Evolutionary conservation across 2,329 filamentous ascomycete genomes (phyloP).

Genomic region (Fusarium protoensiforme): DNA sequence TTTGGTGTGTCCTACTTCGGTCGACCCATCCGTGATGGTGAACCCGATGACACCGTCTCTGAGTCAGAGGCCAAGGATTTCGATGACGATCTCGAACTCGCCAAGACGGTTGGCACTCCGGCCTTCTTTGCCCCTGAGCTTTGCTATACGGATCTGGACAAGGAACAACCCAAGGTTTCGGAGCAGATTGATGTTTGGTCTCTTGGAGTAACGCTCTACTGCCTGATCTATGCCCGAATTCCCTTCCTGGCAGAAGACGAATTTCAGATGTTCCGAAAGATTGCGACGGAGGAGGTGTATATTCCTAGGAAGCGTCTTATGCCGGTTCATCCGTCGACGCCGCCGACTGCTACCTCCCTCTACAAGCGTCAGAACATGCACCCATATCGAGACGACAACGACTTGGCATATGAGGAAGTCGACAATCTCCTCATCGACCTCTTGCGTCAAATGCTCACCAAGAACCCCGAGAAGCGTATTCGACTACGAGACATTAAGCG

Average conservation of each 20-base stretch:
- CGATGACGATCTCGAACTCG: constrained; percentile 94
- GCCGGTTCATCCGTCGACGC: constrained; percentile 73
- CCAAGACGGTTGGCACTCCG: constrained; percentile 96
- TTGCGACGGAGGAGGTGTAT: constrained; percentile 92
- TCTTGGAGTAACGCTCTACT: constrained; percentile 94
- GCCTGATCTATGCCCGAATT: constrained; percentile 91
- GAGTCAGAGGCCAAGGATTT: constrained; percentile 88
- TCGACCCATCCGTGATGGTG: constrained; percentile 84
- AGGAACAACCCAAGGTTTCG: constrained; percentile 80
- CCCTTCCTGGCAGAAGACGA: constrained; percentile 94
- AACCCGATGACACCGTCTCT: constrained; percentile 77
- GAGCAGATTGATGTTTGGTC: constrained; percentile 98
- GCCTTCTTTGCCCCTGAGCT: constrained; percentile 98
- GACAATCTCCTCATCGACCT: constrained; percentile 84
- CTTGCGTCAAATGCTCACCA: constrained; percentile 81
- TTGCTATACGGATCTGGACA: constrained; percentile 84
- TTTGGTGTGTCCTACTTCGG: constrained; percentile 99
- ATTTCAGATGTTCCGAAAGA: constrained; percentile 90
- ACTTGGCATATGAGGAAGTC: constrained; percentile 86
- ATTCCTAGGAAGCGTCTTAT: constrained; percentile 86
- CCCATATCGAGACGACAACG: constrained; percentile 80
- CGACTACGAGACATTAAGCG: constrained; percentile 91
- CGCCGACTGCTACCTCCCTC: constrained; percentile 64
- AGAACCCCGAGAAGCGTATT: constrained; percentile 90
- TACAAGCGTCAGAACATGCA: constrained; percentile 69